Evolutionary conservation across 495 filamentous ascomycete genomes (phyloP).

Genomic region (Tuber borchii): DNA sequence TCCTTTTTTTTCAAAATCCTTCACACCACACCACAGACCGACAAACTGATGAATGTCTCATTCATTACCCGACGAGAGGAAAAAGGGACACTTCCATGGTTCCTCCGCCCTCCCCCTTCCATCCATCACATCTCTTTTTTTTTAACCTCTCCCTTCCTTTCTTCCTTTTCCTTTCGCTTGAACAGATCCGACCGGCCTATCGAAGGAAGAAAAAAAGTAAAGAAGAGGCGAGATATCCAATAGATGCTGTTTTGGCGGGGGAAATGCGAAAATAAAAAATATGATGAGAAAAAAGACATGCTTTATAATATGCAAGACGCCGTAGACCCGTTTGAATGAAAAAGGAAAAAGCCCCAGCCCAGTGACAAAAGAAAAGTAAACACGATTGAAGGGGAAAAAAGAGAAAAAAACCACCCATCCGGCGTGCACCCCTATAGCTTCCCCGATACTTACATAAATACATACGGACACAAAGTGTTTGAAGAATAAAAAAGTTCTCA

Average conservation of each 20-base stretch:
- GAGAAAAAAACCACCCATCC: slow-evolving; percentile 9
- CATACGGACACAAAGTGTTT: slow-evolving; percentile 2
- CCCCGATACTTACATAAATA: slow-evolving; percentile 1
- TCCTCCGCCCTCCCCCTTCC: slow-evolving; percentile 11
- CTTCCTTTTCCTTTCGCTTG: neutral
- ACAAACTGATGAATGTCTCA: slow-evolving; percentile 1
- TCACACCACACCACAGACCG: neutral
- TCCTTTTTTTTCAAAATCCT: neutral
- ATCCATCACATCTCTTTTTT: slow-evolving; percentile 14
- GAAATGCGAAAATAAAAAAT: slow-evolving; percentile 24
- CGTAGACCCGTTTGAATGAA: slow-evolving; percentile 14
- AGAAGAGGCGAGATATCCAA: neutral
- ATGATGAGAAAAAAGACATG: slow-evolving; percentile 26
- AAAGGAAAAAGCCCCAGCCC: slow-evolving; percentile 17
- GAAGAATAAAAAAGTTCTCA: slow-evolving; percentile 6
- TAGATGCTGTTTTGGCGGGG: neutral
- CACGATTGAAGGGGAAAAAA: slow-evolving; percentile 14
- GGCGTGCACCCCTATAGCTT: neutral
- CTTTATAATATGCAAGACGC: slow-evolving; percentile 40
- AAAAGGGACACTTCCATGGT: slow-evolving; percentile 40
- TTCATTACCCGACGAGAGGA: slow-evolving; percentile 26
- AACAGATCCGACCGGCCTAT: slow-evolving; percentile 6
- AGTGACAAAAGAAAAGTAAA: slow-evolving; percentile 21
- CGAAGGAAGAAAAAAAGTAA: neutral
- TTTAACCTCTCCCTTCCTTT: neutral